Base-by-base conservation (phyloP, 106 monocot genomes). In the Amphibolis antarctica region DNA sequence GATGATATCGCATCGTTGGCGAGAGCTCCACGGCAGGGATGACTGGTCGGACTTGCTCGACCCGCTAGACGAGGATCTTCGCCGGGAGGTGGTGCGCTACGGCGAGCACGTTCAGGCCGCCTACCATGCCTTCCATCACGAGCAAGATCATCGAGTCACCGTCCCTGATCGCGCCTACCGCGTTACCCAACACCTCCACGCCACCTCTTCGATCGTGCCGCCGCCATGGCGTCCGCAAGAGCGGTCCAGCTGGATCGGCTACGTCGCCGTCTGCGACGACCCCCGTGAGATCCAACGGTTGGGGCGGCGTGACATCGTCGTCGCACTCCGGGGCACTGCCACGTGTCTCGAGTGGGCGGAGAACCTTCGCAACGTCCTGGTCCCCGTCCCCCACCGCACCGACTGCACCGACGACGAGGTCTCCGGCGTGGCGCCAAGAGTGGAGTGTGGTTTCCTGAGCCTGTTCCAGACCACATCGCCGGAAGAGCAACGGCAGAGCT, bases 21-120 rank as follows among this genome's bases (percentile, higher is more conserved):
- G 73, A 11, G 60, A 54, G 5, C 75, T 78, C 81, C 93, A 93
- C 71, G 88, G 93, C 17, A 61, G 61, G 59, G 55, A 46, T 47
- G 75, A 83, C 58, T 93, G 93, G 93, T 17, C 27, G 10, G 82
- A 76, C 23, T 83, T 93, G 1, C 85, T 93, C 12, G 85, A 93
- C 29, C 93, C 93, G 0, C 78, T 93, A 45, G 76, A 88, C 68
- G 53, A 69, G 1, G 68, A 88, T 69, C 93, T 93, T 67, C 93
- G 93, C 23, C 85, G 88, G 29, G 93, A 88, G 74, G 65, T 93
- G 64, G n/a, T 93, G 28, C 85, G 88, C n/a, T 88, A 88, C 70
- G 88, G 93, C 5, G 88, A 93, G n/a, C 68, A 81, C 65, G 83
- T 93, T 62, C 82, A 85, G 53, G 74, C 80, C 7, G 77, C 92